A percentile compares a stretch with the other conserved stretches of the same genome.
These are phyloP conservation scores for Dryas alaskensis DNA, from an alignment of 306 rosid genomes.

Conservation along the genomic window DNA sequence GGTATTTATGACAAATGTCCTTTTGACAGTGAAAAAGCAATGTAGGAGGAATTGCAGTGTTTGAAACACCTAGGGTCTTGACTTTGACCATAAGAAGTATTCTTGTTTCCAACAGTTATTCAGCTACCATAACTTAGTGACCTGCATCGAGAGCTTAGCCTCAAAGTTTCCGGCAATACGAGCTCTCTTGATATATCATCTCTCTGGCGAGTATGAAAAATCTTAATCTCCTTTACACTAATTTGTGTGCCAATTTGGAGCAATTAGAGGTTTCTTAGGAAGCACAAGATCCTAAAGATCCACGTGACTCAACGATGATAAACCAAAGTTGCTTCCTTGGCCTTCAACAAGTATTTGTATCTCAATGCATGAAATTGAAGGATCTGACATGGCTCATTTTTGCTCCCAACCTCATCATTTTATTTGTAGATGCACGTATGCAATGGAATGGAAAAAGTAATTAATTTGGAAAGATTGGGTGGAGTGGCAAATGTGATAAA, in stretches of 20 bases:
- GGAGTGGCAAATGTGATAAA: too few relatives aligned
- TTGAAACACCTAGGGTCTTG: background rate
- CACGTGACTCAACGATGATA: too few relatives aligned
- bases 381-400: too few relatives aligned
- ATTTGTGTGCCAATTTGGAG: background rate
- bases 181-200: slow-evolving; percentile 20
- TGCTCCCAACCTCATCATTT: too few relatives aligned
- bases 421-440: too few relatives aligned
- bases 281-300: background rate
- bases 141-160: background rate
- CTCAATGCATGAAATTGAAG: too few relatives aligned
- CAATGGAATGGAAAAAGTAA: too few relatives aligned
- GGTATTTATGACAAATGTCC: too few relatives aligned
- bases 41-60: background rate
- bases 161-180: background rate
- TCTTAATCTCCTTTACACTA: background rate
- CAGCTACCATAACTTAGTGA: background rate
- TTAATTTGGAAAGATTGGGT: background rate
- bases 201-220: background rate
- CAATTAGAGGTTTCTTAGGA: background rate
- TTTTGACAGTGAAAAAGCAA: background rate
- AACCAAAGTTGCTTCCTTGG: too few relatives aligned
- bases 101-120: background rate
- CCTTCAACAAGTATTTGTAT: too few relatives aligned
- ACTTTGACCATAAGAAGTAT: background rate